These are phyloP conservation scores for Solanum pimpinellifolium DNA, from an alignment of 257 asterid genomes.

Conservation along the genomic window DNA sequence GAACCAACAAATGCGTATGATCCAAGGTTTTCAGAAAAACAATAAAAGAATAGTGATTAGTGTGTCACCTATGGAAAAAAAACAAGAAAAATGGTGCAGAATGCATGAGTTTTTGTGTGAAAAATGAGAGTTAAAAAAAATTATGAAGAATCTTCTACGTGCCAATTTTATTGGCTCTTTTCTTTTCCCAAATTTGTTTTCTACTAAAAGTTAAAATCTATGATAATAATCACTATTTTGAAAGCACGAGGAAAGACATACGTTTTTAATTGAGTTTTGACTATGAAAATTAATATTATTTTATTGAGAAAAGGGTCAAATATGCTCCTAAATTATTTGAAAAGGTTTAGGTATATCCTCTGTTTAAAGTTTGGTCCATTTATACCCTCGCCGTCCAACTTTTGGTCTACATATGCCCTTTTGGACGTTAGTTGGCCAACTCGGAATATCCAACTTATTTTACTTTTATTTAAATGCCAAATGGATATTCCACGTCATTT, in stretches of 20 bases:
- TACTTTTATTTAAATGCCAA: too few species aligned
- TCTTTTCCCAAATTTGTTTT: background rate
- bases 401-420: too few species aligned
- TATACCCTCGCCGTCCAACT: too few species aligned
- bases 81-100: background rate
- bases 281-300: too few species aligned
- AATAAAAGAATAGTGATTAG: background rate
- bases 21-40: background rate
- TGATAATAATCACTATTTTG: too few species aligned
- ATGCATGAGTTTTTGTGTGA: background rate
- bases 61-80: background rate
- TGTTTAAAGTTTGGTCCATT: too few species aligned
- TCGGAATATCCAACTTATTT: too few species aligned
- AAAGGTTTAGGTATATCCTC: too few species aligned
- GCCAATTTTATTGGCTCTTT: background rate
- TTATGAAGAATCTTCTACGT: background rate
- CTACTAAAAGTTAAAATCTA: background rate
- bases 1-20: background rate
- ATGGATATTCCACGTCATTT: too few species aligned
- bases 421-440: too few species aligned
- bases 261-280: background rate
- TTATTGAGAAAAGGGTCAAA: too few species aligned
- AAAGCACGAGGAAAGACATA: background rate
- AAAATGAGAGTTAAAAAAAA: background rate
- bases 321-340: too few species aligned